Base-by-base conservation (phyloP, 306 rosid species). In the Pterocarpus macrocarpus region DNA sequence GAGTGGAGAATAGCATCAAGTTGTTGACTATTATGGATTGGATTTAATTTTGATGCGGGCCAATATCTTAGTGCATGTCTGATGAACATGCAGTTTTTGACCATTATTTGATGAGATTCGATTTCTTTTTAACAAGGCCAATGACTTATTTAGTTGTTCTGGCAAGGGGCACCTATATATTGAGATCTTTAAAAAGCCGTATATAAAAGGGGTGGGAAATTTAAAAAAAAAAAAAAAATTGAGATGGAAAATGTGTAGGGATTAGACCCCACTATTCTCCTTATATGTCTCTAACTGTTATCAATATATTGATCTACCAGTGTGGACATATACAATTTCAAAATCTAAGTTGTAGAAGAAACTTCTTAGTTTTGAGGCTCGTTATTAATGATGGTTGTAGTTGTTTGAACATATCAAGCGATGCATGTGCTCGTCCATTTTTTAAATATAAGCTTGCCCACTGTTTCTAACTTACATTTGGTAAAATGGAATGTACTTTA, bases 41-140 rank as follows among this genome's bases (percentile, higher is more conserved):
- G 5, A 22, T 22, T 22, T 22, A 22, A 22, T 22, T 22, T 22
- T 22, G 28, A 22, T 13, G 58, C 34, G 38, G 69, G 43, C 43
- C 71, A 44, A 81, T 56, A 58, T 66, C 64, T 82, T 2, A 61
- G 56, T 56, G 32, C 78, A 3, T 49, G 66, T 76, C 55, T 43
- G 28, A 1, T 44, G 16, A 69, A 82, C 68, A 59, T 49, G 67
- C 33, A 30, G 53, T 68, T 77, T 43, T 82, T 82, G 81, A 61
- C 77, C 67, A 75, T 6, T 68, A 50, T 13, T 17, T 35, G 10
- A 52, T 32, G 22, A 50, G 22, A 64, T 50, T 1, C n/a, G 12
- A 13, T 50, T 50, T 50, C 15, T 14, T 50, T 14, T 50, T 47
- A 0, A 47, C 3, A 12, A 9, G n/a, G 17, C 47, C 8, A 50